phyloP scores from a whole-genome alignment of 805 yeast genomes.

The Barnettozyma wickerhamii region DNA sequence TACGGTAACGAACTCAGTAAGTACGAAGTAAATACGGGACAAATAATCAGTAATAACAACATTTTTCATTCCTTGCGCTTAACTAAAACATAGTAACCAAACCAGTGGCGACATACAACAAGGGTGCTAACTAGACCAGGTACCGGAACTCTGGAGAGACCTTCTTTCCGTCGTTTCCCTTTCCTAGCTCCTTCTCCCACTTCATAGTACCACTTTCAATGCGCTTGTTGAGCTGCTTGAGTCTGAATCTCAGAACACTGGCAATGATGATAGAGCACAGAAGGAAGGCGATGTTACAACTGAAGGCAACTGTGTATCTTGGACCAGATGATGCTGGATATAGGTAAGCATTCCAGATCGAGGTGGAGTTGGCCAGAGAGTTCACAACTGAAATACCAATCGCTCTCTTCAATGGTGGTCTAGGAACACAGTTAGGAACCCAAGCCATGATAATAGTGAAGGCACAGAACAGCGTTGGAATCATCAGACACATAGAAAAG shows the following conservation, averaged over 20 bases:
- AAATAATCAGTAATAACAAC: too few relatives aligned
- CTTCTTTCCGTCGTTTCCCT: constrained; percentile 40
- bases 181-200: constrained; percentile 41
- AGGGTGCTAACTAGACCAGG: not conserved
- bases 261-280: constrained; percentile 37
- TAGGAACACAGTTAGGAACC: constrained; percentile 51
- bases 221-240: constrained; percentile 35
- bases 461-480: constrained; percentile 51
- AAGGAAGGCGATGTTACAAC: constrained; percentile 45
- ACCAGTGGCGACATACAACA: too few relatives aligned
- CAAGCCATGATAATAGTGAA: constrained; percentile 50
- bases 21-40: too few relatives aligned
- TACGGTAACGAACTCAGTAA: too few relatives aligned
- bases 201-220: constrained; percentile 43
- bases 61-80: too few relatives aligned
- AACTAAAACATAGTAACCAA: too few relatives aligned
- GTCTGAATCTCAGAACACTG: constrained; percentile 34
- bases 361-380: constrained; percentile 50
- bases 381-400: constrained; percentile 54
- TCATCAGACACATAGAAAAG: constrained; percentile 56
- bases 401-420: constrained; percentile 58
- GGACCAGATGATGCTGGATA: constrained; percentile 44
- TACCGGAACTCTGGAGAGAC: constrained; percentile 31
- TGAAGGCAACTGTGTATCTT: constrained; percentile 42
- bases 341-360: constrained; percentile 51